Evolutionary conservation across 306 rosid genomes (phyloP).

Genomic region (Vigna hirtella): DNA sequence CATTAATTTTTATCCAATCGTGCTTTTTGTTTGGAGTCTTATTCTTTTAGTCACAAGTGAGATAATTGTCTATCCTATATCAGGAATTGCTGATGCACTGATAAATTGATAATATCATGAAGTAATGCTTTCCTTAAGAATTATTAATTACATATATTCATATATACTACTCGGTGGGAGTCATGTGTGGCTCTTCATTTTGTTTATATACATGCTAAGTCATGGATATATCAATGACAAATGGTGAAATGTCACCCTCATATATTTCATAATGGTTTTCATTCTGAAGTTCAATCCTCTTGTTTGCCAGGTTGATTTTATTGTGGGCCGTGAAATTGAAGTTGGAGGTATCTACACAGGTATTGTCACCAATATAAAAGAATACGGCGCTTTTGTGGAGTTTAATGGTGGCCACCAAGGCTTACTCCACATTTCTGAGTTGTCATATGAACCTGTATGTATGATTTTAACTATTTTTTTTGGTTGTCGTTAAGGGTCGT

Average conservation of each 20-base stretch:
- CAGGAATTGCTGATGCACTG: slow-evolving; percentile 32
- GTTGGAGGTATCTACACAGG: slow-evolving; percentile 91
- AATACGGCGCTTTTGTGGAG: slow-evolving; percentile 96
- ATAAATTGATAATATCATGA: slow-evolving; percentile 24
- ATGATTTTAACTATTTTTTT: slow-evolving; percentile 31
- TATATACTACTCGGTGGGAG: background rate
- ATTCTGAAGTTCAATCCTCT: slow-evolving; percentile 30
- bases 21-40: slow-evolving; percentile 1
- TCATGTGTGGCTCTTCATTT: background rate
- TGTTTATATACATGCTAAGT: slow-evolving; percentile 3
- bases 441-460: slow-evolving; percentile 84
- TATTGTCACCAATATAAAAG: slow-evolving; percentile 69
- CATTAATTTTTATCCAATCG: slow-evolving; percentile 3
- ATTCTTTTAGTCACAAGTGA: slow-evolving; percentile 17
- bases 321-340: slow-evolving; percentile 92
- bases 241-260: slow-evolving; percentile 24
- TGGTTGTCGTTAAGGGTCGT: background rate
- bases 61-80: slow-evolving; percentile 30
- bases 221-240: slow-evolving; percentile 14
- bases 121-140: slow-evolving; percentile 5
- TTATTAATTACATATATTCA: too few relatives aligned
- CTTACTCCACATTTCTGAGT: slow-evolving; percentile 94
- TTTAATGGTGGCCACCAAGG: slow-evolving; percentile 97
- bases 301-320: slow-evolving; percentile 74
- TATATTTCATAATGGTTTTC: slow-evolving; percentile 17